Base-by-base conservation (phyloP, 768 basidiomycete genomes). In the Cubamyces lactineus region DNA sequence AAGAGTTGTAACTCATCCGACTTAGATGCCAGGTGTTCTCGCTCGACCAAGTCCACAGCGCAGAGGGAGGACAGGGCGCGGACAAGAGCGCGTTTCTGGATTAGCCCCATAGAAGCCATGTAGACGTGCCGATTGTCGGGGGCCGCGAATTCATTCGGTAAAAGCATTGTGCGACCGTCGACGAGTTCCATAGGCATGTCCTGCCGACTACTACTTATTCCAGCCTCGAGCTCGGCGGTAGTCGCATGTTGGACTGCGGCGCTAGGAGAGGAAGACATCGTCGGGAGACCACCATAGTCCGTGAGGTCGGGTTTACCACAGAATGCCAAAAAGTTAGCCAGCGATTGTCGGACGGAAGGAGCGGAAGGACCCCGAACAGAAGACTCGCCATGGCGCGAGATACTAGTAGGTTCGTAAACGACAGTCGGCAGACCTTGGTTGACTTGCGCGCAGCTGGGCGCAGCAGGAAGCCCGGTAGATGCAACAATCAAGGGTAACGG, bases 31-130 rank as follows among this genome's bases (percentile, higher is more conserved):
- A 92, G 79, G 52, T 74, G 72, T 13, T 83, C 82, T 38, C 91
- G 83, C 69, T 93, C 92, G 3, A 86, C 79, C 13, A 92, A 79
- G 28, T 83, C 79, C 23, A 91, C 75, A 12, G 73, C 73, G 63
- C 80, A 84, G 15, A 66, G 69, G 12, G 79, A 77, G 17, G 76
- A 74, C 24, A 93, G 78, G 12, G 77, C 72, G 3, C 79, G 80
- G 42, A 87, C 79, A 2, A 93, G 75, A 19, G 77, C 79, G 53
- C 83, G 86, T 64, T 86, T 87, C 71, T 92, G 91, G 7, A 92
- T 77, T 19, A 91, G 64, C 28, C 84, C 78, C 62, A 92, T 70
- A 28, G 89, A 92, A 16, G 84, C 84, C 74, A 93, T 77, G 68
- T 92, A 93, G 26, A 79, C 81, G 70, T 92, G 89, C 17, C 69